Conservation (phyloP, 2,329 filamentous ascomycete species). For the Aspergillus hiratsukae region DNA sequence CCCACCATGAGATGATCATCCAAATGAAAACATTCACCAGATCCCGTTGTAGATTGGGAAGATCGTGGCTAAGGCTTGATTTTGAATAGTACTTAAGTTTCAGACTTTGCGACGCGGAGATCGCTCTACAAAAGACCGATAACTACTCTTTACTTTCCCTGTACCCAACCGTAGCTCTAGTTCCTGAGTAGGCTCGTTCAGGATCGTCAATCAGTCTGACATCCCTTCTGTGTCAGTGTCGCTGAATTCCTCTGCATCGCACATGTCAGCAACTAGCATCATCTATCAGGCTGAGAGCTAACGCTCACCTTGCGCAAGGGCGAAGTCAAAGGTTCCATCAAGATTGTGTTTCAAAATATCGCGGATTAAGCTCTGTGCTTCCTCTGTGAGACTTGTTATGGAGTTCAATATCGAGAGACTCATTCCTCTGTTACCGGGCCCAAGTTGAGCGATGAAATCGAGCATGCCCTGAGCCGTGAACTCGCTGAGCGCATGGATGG, state of each 20-base stretch:
- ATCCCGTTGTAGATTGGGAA: background rate
- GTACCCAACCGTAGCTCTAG: background rate
- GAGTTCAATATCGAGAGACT: conserved; percentile 26
- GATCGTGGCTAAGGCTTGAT: background rate
- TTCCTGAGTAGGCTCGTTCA: background rate
- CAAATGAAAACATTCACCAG: background rate
- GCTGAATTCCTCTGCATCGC: conserved; percentile 19
- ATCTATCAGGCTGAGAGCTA: background rate
- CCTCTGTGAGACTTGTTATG: conserved; percentile 18
- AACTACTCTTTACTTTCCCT: background rate
- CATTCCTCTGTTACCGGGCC: conserved; percentile 27
- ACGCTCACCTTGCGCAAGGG: conserved; percentile 14
- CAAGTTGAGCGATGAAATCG: conserved; percentile 26
- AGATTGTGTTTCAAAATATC: conserved; percentile 20
- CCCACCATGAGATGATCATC: background rate
- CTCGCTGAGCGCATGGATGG: conserved; percentile 29
- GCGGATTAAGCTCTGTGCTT: conserved; percentile 25
- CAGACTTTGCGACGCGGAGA: background rate
- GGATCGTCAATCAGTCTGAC: conserved; percentile 7
- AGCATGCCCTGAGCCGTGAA: conserved; percentile 29
- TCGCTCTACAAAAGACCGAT: background rate
- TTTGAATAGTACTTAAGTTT: background rate
- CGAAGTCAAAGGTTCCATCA: conserved; percentile 24
- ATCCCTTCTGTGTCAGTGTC: conserved; percentile 16
- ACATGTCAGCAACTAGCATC: conserved; percentile 5